A percentile compares a stretch with the other conserved stretches of the same genome.
Evolutionary conservation across 768 basidiomycete species (phyloP).

Genomic region (Phallus indusiatus): DNA sequence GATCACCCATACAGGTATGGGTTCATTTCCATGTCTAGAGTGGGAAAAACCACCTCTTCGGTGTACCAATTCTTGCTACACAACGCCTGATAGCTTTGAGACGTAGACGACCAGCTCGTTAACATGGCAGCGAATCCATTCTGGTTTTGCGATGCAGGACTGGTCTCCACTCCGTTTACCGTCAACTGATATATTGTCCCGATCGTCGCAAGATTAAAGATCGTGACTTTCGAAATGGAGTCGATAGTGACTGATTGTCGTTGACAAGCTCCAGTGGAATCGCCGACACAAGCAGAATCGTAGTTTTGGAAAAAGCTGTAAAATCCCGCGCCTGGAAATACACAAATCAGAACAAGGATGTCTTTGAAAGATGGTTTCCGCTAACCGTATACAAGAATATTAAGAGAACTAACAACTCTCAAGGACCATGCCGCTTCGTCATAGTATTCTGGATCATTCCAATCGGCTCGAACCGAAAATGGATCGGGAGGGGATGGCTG

Average conservation of each 20-base stretch:
- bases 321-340: constrained; percentile 45
- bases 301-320: constrained; percentile 71
- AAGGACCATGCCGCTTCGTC: constrained; percentile 48
- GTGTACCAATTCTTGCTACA: background rate
- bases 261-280: constrained; percentile 37
- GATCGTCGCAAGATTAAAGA: constrained; percentile 56
- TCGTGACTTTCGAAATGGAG: constrained; percentile 32
- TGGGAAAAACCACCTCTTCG: constrained; percentile 5
- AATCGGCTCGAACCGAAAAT: constrained; percentile 34
- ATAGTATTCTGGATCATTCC: constrained; percentile 45
- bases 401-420: constrained; percentile 36
- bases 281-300: constrained; percentile 35
- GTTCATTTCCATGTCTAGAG: background rate
- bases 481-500: constrained; percentile 45
- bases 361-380: background rate
- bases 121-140: constrained; percentile 51
- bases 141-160: constrained; percentile 38
- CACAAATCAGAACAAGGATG: background rate
- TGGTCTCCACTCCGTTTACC: constrained; percentile 36
- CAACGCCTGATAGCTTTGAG: background rate
- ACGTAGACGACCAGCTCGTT: constrained; percentile 34
- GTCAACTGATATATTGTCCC: constrained; percentile 44
- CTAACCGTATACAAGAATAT: constrained; percentile 58
- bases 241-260: constrained; percentile 46
- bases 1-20: background rate